Base-by-base conservation (phyloP, 75 land plant species). In the Picea glauca region DNA sequence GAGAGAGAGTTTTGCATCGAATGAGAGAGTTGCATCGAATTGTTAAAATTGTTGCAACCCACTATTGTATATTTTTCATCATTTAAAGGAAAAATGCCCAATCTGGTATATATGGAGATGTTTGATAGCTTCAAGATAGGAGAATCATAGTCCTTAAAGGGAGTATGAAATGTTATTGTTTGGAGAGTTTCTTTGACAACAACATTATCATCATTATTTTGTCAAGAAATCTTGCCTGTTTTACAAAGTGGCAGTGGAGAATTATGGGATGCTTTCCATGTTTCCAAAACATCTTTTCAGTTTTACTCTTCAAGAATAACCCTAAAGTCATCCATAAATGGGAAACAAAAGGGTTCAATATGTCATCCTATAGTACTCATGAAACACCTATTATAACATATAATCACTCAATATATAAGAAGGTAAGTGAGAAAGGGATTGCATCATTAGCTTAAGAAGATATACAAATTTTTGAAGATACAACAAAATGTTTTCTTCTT, bases 1-100 rank as follows among this genome's bases (percentile, higher is more conserved):
- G 26, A 26, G 26, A 26, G 26, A 26, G 26, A 26, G 26, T n/a
- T n/a, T n/a, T n/a, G n/a, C n/a, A n/a, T n/a, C n/a, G n/a, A n/a
- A n/a, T n/a, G n/a, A 97, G 98, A 26, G 26, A 26, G 26, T 26
- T 26, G 26, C 26, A 26, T 26, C 26, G 26, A 26, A 26, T 26
- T 26, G 26, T 26, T 26, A 26, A 26, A 26, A 26, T 26, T 26
- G 26, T 26, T 26, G 26, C 26, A 26, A 26, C 26, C 26, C 26
- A 26, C 26, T 26, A 26, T 26, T 26, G 26, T 26, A 26, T 26
- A 26, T 26, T 26, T 26, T 26, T 26, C 26, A 26, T 26, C 26
- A 26, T 26, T 26, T 26, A 26, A 26, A 26, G 26, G 26, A 26
- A 26, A 26, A 26, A 26, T 26, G 26, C 26, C 26, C 26, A 3